Conservation (phyloP, 2,329 filamentous ascomycete species). For the Colletotrichum echinochloae region DNA sequence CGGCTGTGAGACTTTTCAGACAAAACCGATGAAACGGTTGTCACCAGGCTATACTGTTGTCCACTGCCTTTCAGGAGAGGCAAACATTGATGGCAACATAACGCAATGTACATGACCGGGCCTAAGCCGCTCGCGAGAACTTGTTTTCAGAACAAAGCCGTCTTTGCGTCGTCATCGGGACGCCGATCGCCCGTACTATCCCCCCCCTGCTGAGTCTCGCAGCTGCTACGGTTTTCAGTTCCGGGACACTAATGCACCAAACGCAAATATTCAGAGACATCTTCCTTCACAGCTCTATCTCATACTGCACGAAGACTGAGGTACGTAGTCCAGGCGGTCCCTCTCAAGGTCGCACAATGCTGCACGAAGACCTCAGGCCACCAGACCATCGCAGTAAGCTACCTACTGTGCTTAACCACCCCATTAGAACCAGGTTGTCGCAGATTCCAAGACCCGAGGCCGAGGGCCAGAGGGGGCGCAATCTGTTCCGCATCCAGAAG, state of each 20-base stretch:
- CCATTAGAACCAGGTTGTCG: conserved; percentile 24
- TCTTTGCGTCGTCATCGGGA: not conserved
- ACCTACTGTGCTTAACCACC: not conserved
- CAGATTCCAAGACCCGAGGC: conserved; percentile 32
- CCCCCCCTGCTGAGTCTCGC: not conserved
- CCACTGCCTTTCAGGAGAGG: not conserved
- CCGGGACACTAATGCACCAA: conserved; percentile 24
- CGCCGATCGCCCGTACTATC: conserved; percentile 28
- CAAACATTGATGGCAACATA: not conserved
- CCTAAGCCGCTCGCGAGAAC: conserved; percentile 6
- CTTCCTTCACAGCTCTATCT: conserved; percentile 1
- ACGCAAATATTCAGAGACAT: conserved; percentile 24
- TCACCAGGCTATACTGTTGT: not conserved
- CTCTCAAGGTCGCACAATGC: too few species aligned
- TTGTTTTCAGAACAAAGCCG: not conserved
- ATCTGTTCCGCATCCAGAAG: not conserved
- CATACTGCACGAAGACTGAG: not conserved
- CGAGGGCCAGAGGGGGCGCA: conserved; percentile 8
- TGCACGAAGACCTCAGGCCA: not conserved
- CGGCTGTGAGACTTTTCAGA: not conserved
- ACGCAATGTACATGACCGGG: not conserved
- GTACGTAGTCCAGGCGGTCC: too few species aligned
- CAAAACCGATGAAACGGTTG: not conserved
- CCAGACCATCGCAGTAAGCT: not conserved
- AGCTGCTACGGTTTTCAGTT: conserved; percentile 16